Base-by-base conservation (phyloP, 805 yeast species). In the Jamesozyma rosinii region DNA sequence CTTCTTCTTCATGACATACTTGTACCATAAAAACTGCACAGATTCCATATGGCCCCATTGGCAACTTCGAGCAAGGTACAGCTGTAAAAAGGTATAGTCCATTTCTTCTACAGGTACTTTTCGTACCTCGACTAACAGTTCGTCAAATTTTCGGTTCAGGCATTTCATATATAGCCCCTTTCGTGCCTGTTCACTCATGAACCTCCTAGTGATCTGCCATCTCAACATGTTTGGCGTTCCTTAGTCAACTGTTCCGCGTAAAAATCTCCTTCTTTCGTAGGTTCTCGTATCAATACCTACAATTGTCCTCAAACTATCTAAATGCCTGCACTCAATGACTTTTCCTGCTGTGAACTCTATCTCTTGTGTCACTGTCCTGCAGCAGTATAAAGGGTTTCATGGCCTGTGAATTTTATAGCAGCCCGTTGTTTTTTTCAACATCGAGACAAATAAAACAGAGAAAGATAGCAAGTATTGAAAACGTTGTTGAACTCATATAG, bases 41-140 rank as follows among this genome's bases (percentile, higher is more conserved):
- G 60, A 52, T 11, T 45, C 49, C 18, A 50, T 47, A 44, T 60
- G 61, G 1, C 58, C 61, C 52, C 54, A 53, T 17, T 53, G 50
- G 17, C 58, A 55, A 38, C 60, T 50, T 37, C 47, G 49, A 1
- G 51, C 44, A 24, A 60, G 38, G 20, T 44, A 56, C 5, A 54
- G 19, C 27, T 55, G 55, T 43, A 60, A 31, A 38, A 58, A 49
- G 1, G 47, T 33, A 35, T 52, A 52, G 31, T 60, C 63, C 51
- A 58, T 44, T 10, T 49, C 54, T 5, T 43, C 38, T 6, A 41
- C 37, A 2, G 61, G 54, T 9, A 48, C 38, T 3, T 20, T 22
- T 29, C 50, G 43, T 6, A 55, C 35, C 15, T 34, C 42, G 5
- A 22, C 22, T 20, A 60, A 37, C 14, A 53, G 48, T 11, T 33